A percentile compares a stretch with the other conserved stretches of the same genome.
phyloP scores from a whole-genome alignment of 345 rosid genomes.

The Iberis pinnata region DNA sequence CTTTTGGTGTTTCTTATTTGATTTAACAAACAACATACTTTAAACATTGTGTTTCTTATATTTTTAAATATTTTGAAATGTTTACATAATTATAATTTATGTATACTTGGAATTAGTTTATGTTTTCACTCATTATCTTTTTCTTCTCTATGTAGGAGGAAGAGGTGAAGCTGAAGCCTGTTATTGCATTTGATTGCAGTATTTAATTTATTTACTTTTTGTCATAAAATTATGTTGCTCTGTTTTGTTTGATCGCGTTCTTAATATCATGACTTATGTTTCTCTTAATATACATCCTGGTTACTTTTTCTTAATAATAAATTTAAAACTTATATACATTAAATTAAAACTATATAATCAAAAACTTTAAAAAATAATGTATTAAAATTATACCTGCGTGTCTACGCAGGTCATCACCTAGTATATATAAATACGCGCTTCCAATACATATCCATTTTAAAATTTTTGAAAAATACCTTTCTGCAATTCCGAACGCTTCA shows the following conservation, averaged over 20 bases:
- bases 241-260: slow-evolving; percentile 1
- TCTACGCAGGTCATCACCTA: no score
- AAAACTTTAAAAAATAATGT: no score
- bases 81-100: slow-evolving; percentile 8
- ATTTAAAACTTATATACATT: no score
- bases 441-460: no score
- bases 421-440: no score
- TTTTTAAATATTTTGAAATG: not conserved
- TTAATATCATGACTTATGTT: not conserved
- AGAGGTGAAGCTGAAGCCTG: slow-evolving; percentile 90
- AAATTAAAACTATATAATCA: no score
- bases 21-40: no score
- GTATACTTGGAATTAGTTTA: not conserved
- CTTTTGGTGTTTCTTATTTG: not conserved
- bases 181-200: slow-evolving; percentile 88
- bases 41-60: not conserved
- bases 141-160: slow-evolving; percentile 55
- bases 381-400: no score
- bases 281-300: not conserved
- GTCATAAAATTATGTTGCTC: not conserved
- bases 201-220: slow-evolving; percentile 9
- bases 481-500: no score
- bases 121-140: not conserved
- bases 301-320: slow-evolving; percentile 15
- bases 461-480: no score